Evolutionary conservation across 139 green algal species (phyloP), one percentile per base, ranked within the genome.

Genomic region (Tetradesmus lagerheimii): DNA sequence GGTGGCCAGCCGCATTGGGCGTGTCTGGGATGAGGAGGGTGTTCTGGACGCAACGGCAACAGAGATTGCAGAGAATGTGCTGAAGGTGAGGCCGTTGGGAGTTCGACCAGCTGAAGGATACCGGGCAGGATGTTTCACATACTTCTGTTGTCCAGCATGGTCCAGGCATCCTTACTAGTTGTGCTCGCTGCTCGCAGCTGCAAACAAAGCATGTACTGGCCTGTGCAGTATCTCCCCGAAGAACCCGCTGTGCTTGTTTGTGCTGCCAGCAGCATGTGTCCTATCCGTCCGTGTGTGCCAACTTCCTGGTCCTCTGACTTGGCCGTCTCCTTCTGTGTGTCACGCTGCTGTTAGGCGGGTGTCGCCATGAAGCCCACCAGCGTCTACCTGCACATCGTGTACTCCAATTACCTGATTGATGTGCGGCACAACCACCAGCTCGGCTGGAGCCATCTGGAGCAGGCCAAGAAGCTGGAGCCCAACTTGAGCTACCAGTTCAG

Each of bases 321-420:
- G 25, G 20, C 4, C 57, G 20, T 71, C 20, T 23, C 31, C 57
- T n/a, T 20, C 25, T 31, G 57, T 71, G 20, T 18, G 35, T n/a
- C 53, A 29, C 80, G 35, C 53, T 62, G 57, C 66, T 25, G 34
- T 29, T 53, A 88, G 45, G 93, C 89, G 6, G 93, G 91, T 20
- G 76, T 93, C 5, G 64, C 80, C 18, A 90, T 92, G 85, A 92
- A 93, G 81, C 93, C 93, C 20, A 83, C 88, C 45, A 91, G 76
- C 15, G 76, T 90, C 1, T 93, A 87, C 82, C 62, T 95, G 45
- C 91, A 89, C 80, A 92, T 94, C 35, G 81, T 90, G 50, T 93
- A 94, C 85, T 85, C 87, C 85, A 92, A 93, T 82, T 92, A 92
- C 50, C 85, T 95, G 6, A 92, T 93, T 47, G 87, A 94, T 18